phyloP scores from a whole-genome alignment of 2,329 filamentous ascomycete species.

The Colletotrichum sp. region DNA sequence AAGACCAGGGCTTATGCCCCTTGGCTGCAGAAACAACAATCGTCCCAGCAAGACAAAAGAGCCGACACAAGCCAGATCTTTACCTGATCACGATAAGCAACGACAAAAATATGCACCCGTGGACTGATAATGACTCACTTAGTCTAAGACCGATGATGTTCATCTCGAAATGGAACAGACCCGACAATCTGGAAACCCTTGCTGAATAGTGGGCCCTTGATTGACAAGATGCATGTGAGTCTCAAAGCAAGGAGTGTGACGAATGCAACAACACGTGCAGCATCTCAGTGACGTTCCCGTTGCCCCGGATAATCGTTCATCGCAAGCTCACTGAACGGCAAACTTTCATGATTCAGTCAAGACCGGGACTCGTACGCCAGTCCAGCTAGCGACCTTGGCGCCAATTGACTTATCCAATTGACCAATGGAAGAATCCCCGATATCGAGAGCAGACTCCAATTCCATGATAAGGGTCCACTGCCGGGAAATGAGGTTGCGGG shows the following conservation, averaged over 20 bases:
- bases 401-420: not conserved
- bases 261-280: not conserved
- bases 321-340: not conserved
- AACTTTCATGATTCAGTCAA: not conserved
- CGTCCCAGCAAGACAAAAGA: fast-evolving
- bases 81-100: not conserved
- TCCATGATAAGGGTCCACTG: slow-evolving; percentile 1
- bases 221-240: not conserved
- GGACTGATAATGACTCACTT: not conserved
- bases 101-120: not conserved
- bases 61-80: not conserved
- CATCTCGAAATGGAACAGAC: not conserved
- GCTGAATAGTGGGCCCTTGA: not conserved
- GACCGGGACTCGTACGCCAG: not conserved
- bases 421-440: not conserved
- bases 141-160: not conserved
- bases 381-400: not conserved
- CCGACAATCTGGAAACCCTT: not conserved
- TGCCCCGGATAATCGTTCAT: not conserved
- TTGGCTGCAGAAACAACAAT: not conserved
- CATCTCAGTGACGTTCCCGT: not conserved
- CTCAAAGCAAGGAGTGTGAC: not conserved
- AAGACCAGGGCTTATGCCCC: not conserved
- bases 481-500: slow-evolving; percentile 6
- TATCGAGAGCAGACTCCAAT: not conserved